Percentiles rank a stretch among this genome's conserved stretches.
Conservation (phyloP, 2,329 filamentous ascomycete species). For the Gnomoniopsis smithogilvyi region DNA sequence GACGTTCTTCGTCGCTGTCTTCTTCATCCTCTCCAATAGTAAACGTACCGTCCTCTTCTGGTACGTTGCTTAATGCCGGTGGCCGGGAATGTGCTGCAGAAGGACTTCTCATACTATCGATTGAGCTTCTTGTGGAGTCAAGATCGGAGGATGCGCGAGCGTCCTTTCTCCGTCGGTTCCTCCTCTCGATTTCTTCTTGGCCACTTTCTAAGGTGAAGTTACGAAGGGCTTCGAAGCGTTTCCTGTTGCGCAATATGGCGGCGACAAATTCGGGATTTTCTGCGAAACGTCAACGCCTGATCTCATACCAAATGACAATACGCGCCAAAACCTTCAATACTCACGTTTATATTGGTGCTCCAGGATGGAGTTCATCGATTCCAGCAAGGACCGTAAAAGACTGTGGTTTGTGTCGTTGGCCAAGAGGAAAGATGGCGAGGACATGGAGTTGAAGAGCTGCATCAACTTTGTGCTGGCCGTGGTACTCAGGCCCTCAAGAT, state of each 20-base stretch:
- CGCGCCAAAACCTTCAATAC: conserved; percentile 26
- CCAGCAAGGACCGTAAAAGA: conserved; percentile 76
- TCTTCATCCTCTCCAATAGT: conserved; percentile 82
- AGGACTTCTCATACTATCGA: conserved; percentile 66
- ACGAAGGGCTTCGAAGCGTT: conserved; percentile 79
- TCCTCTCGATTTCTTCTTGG: conserved; percentile 83
- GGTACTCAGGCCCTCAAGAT: conserved; percentile 72
- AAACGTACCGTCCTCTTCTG: conserved; percentile 78
- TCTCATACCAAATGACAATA: conserved; percentile 21
- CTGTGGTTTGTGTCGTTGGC: conserved; percentile 89
- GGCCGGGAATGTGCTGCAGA: conserved; percentile 49
- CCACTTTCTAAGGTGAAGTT: conserved; percentile 90
- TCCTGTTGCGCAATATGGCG: conserved; percentile 73
- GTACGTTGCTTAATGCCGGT: conserved; percentile 62
- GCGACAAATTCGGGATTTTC: conserved; percentile 82
- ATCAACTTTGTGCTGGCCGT: conserved; percentile 77
- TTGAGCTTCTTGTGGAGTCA: conserved; percentile 56
- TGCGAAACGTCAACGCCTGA: conserved; percentile 29
- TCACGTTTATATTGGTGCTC: conserved; percentile 82
- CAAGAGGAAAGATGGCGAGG: conserved; percentile 84
- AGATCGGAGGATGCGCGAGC: conserved; percentile 45
- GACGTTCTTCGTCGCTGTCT: conserved; percentile 48
- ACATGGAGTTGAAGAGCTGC: conserved; percentile 89
- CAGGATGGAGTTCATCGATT: conserved; percentile 84
- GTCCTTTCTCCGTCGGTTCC: conserved; percentile 69